These are phyloP conservation scores for Cochlearia excelsa DNA, from an alignment of 345 rosid genomes.

Conservation along the genomic window DNA sequence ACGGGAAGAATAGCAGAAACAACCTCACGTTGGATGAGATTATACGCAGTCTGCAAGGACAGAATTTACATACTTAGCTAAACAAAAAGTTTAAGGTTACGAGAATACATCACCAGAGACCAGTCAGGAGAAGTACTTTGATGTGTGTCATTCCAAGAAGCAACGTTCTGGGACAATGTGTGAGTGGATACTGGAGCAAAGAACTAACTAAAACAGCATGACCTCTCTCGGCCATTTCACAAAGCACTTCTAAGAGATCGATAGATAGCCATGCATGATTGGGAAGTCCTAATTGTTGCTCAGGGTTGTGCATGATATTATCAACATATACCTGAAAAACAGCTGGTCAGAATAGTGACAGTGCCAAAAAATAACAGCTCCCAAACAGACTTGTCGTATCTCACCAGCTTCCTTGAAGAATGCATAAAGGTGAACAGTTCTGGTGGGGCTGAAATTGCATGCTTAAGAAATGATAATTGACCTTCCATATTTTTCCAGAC, in stretches of 20 bases:
- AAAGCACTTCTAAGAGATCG: slow-evolving; percentile 78
- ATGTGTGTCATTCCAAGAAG: slow-evolving; percentile 84
- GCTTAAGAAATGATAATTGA: slow-evolving; percentile 79
- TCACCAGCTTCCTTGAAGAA: slow-evolving; percentile 85
- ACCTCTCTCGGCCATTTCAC: slow-evolving; percentile 91
- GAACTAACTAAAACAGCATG: slow-evolving; percentile 56
- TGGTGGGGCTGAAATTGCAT: slow-evolving; percentile 71
- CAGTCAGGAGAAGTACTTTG: slow-evolving; percentile 45
- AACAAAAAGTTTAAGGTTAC: not conserved
- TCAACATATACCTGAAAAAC: slow-evolving; percentile 62
- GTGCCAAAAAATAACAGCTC: slow-evolving; percentile 14
- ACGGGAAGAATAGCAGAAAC: slow-evolving; percentile 58
- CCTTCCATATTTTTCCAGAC: slow-evolving; percentile 88
- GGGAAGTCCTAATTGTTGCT: slow-evolving; percentile 56
- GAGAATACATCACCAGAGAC: slow-evolving; percentile 4
- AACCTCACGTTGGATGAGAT: slow-evolving; percentile 74
- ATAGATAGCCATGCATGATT: slow-evolving; percentile 81
- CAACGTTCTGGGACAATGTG: slow-evolving; percentile 76
- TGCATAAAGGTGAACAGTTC: slow-evolving; percentile 87
- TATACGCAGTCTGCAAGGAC: slow-evolving; percentile 70
- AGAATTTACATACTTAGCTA: slow-evolving; percentile 5
- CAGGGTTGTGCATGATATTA: slow-evolving; percentile 61
- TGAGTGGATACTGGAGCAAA: slow-evolving; percentile 76
- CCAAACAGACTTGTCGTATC: slow-evolving; percentile 23
- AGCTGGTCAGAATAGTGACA: slow-evolving; percentile 22